Conservation (phyloP, 805 yeast species). For the Brettanomyces custersianus region DNA sequence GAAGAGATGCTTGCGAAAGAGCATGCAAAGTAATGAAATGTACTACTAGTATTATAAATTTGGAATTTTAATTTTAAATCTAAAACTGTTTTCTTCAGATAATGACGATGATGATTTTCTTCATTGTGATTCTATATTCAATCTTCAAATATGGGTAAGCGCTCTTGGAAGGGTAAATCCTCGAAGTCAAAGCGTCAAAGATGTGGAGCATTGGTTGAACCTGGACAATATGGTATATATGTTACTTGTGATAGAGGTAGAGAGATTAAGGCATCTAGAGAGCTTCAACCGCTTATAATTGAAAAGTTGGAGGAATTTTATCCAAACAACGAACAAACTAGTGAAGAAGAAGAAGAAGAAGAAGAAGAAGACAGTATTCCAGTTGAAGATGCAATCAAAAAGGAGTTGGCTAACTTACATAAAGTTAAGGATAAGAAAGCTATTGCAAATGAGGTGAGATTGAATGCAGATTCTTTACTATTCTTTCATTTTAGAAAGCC, state of each 20-base stretch:
- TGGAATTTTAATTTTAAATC: no score
- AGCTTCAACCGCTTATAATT: slow-evolving; percentile 48
- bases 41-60: no score
- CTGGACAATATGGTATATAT: slow-evolving; percentile 79
- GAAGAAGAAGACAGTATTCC: slow-evolving; percentile 38
- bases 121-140: neutral
- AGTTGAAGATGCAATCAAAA: slow-evolving; percentile 68
- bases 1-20: no score
- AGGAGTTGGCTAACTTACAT: slow-evolving; percentile 60
- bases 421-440: slow-evolving; percentile 31
- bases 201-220: slow-evolving; percentile 50
- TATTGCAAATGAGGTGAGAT: slow-evolving; percentile 47
- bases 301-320: slow-evolving; percentile 32
- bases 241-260: slow-evolving; percentile 81
- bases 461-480: slow-evolving; percentile 76
- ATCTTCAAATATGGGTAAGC: slow-evolving; percentile 2
- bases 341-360: slow-evolving; percentile 26
- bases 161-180: slow-evolving; percentile 6
- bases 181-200: slow-evolving; percentile 31
- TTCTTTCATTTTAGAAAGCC: slow-evolving; percentile 79
- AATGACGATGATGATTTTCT: neutral
- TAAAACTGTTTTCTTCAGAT: no score
- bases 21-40: no score
- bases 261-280: slow-evolving; percentile 72
- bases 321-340: slow-evolving; percentile 12